Evolutionary conservation across 2,329 filamentous ascomycete genomes (phyloP).

Genomic region (Ophiocordyceps camponoti-saundersi): DNA sequence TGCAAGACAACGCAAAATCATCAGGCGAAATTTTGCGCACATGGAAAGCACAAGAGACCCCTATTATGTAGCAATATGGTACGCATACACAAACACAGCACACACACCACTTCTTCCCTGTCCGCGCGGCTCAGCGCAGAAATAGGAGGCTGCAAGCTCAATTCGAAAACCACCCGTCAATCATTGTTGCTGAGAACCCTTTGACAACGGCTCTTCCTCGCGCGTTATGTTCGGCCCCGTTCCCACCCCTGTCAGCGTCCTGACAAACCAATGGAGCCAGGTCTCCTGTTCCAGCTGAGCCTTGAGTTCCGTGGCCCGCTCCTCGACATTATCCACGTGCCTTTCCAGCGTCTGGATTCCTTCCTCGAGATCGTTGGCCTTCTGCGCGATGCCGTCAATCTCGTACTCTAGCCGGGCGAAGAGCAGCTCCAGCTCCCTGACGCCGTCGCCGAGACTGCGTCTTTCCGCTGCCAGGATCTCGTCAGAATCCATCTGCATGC

Average conservation of each 20-base stretch:
- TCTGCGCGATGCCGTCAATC: conserved; percentile 60
- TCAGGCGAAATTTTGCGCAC: too few species aligned
- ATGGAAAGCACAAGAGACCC: too few species aligned
- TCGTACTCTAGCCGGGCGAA: conserved; percentile 86
- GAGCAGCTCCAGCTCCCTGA: conserved; percentile 66
- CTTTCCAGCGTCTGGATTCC: conserved; percentile 64
- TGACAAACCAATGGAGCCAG: conserved; percentile 46
- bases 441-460: conserved; percentile 47
- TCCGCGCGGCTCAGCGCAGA: too few species aligned
- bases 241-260: conserved; percentile 42
- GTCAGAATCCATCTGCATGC: conserved; percentile 47
- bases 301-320: conserved; percentile 44
- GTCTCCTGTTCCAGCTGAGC: conserved; percentile 44
- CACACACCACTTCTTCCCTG: too few species aligned
- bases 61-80: too few species aligned
- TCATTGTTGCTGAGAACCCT: not conserved
- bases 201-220: conserved; percentile 1
- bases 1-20: too few species aligned
- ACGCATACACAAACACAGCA: too few species aligned
- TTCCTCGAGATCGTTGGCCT: conserved; percentile 76
- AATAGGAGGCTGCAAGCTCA: not conserved
- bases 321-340: conserved; percentile 57
- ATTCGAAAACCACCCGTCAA: not conserved
- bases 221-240: conserved; percentile 38
- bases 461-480: conserved; percentile 56